These are phyloP conservation scores for Auriculariales sp. DNA, from an alignment of 768 basidiomycete genomes.

Conservation along the genomic window DNA sequence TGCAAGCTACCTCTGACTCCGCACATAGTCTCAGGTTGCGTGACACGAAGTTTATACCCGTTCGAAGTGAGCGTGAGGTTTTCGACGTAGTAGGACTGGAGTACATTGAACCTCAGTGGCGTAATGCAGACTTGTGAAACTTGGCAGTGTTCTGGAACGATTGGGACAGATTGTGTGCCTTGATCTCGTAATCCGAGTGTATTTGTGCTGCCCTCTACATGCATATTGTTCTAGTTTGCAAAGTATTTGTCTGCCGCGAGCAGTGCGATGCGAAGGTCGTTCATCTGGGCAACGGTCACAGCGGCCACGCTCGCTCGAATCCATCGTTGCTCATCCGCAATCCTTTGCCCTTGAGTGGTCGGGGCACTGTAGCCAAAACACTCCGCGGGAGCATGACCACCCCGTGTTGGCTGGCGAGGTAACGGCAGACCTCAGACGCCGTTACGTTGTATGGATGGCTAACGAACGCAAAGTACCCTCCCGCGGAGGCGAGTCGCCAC, in stretches of 20 bases:
- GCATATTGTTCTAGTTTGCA: too few species aligned
- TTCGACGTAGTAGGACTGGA: slow-evolving; percentile 56
- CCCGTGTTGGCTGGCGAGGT: slow-evolving; percentile 46
- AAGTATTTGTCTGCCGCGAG: neutral
- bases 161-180: too few species aligned
- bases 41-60: slow-evolving; percentile 45
- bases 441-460: slow-evolving; percentile 41
- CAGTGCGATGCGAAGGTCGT: neutral
- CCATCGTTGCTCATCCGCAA: slow-evolving; percentile 40
- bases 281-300: neutral
- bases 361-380: slow-evolving; percentile 34
- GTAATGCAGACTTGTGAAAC: slow-evolving; percentile 52
- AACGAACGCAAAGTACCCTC: slow-evolving; percentile 73
- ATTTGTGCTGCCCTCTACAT: too few species aligned
- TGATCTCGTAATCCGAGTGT: too few species aligned
- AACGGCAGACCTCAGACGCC: slow-evolving; percentile 39
- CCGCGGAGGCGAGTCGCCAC: slow-evolving; percentile 52
- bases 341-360: slow-evolving; percentile 9
- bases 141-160: neutral
- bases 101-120: slow-evolving; percentile 54
- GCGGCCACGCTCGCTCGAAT: slow-evolving; percentile 15
- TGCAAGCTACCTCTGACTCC: neutral
- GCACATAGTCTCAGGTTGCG: slow-evolving; percentile 8
- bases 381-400: slow-evolving; percentile 50
- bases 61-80: slow-evolving; percentile 54